Evolutionary conservation across 139 green algal genomes (phyloP).

Genomic region (Tetradesmus obliquus): DNA sequence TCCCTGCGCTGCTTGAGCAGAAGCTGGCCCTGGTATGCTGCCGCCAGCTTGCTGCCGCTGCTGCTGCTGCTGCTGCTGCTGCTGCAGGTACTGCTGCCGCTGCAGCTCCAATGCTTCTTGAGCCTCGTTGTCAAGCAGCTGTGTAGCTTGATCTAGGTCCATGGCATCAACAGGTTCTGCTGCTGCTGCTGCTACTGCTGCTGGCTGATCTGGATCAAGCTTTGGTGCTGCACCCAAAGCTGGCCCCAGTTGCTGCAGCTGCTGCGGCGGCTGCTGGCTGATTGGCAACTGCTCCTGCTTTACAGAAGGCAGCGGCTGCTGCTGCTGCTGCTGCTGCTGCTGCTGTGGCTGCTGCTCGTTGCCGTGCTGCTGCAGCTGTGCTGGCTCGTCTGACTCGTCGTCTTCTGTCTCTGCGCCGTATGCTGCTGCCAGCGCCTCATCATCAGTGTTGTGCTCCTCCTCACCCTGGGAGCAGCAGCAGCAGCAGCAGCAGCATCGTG

Average conservation of each 20-base stretch:
- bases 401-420: slow-evolving; percentile 38
- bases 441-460: slow-evolving; percentile 30
- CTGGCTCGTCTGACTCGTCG: background rate
- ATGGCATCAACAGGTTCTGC: background rate
- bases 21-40: background rate
- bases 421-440: slow-evolving; percentile 31
- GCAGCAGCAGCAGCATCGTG: background rate
- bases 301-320: background rate
- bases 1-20: background rate
- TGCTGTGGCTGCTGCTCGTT: background rate
- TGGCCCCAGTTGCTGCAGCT: background rate
- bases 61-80: slow-evolving; percentile 20
- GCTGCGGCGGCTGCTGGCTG: background rate
- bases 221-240: background rate
- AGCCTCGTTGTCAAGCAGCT: background rate
- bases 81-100: background rate
- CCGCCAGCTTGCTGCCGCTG: background rate
- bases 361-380: background rate
- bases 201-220: background rate
- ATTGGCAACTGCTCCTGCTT: background rate
- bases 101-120: background rate
- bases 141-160: background rate
- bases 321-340: background rate
- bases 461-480: background rate
- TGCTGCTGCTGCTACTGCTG: background rate